Evolutionary conservation across 202 grass and related monocot genomes (phyloP).

Genomic region (Bolboschoenoplectus hybrid): DNA sequence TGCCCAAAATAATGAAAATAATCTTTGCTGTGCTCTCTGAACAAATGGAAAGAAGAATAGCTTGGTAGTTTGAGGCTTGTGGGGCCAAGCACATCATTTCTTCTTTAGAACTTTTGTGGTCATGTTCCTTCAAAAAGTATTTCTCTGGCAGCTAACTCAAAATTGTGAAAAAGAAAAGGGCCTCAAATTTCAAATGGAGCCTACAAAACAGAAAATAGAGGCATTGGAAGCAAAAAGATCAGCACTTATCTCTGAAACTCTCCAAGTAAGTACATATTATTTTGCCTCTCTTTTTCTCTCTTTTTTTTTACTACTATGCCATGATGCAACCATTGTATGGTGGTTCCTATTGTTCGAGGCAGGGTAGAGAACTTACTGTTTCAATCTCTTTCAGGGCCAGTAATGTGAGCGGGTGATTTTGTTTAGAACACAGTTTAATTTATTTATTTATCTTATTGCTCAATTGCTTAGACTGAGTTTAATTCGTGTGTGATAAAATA

Average conservation of each 20-base stretch:
- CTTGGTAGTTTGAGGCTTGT: conserved; percentile 8
- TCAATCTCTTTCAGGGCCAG: neutral
- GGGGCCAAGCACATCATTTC: neutral
- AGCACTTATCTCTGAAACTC: conserved; percentile 48
- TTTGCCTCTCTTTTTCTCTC: neutral
- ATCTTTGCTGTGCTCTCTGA: neutral
- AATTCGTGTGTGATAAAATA: neutral
- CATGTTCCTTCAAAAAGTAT: neutral
- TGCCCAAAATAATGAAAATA: conserved; percentile 15
- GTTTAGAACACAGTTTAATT: neutral
- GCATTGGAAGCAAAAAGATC: conserved; percentile 64
- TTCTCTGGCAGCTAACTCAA: conserved; percentile 48
- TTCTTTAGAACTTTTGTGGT: neutral
- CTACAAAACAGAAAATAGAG: conserved; percentile 49
- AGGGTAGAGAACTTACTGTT: neutral
- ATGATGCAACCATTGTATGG: neutral
- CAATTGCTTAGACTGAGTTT: conserved; percentile 5
- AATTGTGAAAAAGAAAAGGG: conserved; percentile 40
- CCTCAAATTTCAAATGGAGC: conserved; percentile 44
- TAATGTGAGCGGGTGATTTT: neutral
- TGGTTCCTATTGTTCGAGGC: too few species aligned
- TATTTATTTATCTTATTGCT: neutral
- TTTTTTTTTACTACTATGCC: neutral
- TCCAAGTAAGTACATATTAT: conserved; percentile 51
- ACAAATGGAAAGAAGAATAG: neutral